Evolutionary conservation across 768 basidiomycete species (phyloP).

Genomic region (Russula olivacea): DNA sequence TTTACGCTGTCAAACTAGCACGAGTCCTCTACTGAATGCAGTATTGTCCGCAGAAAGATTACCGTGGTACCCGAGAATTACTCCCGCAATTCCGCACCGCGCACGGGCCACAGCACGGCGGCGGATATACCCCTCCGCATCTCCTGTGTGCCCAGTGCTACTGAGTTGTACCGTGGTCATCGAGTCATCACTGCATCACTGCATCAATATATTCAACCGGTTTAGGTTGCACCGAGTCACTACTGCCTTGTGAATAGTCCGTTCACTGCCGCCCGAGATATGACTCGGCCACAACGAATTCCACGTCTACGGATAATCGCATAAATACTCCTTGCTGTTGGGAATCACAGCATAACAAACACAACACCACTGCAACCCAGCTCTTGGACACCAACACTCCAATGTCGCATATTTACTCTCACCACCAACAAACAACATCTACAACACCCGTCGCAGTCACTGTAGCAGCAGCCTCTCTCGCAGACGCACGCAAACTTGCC

Average conservation of each 20-base stretch:
- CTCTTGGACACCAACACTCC: not conserved
- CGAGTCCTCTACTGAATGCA: too few relatives aligned
- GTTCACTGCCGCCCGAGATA: not conserved
- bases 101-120: too few relatives aligned
- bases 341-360: not conserved
- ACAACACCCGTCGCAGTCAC: not conserved
- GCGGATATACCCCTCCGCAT: too few relatives aligned
- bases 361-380: not conserved
- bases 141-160: too few relatives aligned
- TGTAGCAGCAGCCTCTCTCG: not conserved
- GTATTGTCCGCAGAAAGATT: too few relatives aligned
- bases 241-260: not conserved
- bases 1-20: too few relatives aligned
- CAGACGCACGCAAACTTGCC: constrained; percentile 2
- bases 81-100: not conserved
- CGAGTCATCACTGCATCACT: not conserved
- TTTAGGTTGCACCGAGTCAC: constrained; percentile 3
- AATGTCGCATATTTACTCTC: constrained; percentile 6
- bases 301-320: not conserved
- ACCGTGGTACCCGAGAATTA: too few relatives aligned
- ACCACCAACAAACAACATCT: not conserved
- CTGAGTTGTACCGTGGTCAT: too few relatives aligned
- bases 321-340: not conserved
- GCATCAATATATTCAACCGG: too few relatives aligned
- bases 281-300: constrained; percentile 4